Evolutionary conservation across 2,329 filamentous ascomycete genomes (phyloP).

Genomic region (Leptosphaerulina australis): DNA sequence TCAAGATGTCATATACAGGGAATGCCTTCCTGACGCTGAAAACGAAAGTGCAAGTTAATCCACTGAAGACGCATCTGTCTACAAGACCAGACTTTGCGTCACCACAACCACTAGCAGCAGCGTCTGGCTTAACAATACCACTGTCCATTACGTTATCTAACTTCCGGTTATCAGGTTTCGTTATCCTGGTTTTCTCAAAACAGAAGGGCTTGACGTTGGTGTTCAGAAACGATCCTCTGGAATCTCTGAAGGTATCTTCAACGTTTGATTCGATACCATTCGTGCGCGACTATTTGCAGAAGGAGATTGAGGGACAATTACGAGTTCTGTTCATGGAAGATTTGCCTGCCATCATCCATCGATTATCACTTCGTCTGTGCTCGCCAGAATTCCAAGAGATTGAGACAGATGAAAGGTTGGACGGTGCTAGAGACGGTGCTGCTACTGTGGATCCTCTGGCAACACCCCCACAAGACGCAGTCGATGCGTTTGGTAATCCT

Average conservation of each 20-base stretch:
- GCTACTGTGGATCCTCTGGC: slow-evolving; percentile 78
- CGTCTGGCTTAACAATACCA: slow-evolving; percentile 93
- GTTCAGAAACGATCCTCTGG: slow-evolving; percentile 96
- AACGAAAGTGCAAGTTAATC: slow-evolving; percentile 96
- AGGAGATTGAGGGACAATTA: slow-evolving; percentile 92
- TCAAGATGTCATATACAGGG: slow-evolving; percentile 98
- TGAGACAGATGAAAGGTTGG: slow-evolving; percentile 62
- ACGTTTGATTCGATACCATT: slow-evolving; percentile 99
- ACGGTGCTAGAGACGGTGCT: slow-evolving; percentile 58
- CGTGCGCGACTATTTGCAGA: slow-evolving; percentile 93
- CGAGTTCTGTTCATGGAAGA: slow-evolving; percentile 98
- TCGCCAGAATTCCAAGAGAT: slow-evolving; percentile 81
- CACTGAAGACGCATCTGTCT: slow-evolving; percentile 91
- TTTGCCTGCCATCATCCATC: slow-evolving; percentile 92
- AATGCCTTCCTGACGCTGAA: slow-evolving; percentile 95
- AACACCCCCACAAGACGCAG: slow-evolving; percentile 78
- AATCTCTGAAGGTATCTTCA: slow-evolving; percentile 96
- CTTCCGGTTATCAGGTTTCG: slow-evolving; percentile 94
- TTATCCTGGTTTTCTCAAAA: slow-evolving; percentile 96
- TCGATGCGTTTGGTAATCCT: slow-evolving; percentile 79
- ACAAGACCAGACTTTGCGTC: slow-evolving; percentile 93
- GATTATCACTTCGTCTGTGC: slow-evolving; percentile 85
- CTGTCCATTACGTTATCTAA: slow-evolving; percentile 95
- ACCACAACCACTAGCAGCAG: slow-evolving; percentile 86
- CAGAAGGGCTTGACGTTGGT: slow-evolving; percentile 96